Evolutionary conservation across 2,329 filamentous ascomycete genomes (phyloP), one percentile per base, ranked within the genome.

Genomic region (Aspergillus piperis): DNA sequence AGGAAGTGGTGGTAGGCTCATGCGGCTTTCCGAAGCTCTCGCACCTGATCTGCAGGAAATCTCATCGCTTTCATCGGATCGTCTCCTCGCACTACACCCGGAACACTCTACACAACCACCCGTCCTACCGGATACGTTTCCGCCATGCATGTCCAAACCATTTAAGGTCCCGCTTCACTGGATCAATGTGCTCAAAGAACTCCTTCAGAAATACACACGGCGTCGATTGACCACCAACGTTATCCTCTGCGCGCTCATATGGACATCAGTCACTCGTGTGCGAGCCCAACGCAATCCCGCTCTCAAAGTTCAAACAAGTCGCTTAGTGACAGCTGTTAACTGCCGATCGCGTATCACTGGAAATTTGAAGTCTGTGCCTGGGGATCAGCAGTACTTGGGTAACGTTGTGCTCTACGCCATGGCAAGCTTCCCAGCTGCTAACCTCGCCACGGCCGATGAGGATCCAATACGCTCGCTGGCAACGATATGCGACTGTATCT

Each of bases 161-260:
- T 62, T 55, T 15, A 32, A 15, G 0, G 55, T 62, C 17, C 21
- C 54, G 1, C 21, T 52, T 3, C 58, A 56, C 36, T 55, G 47
- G 54, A 51, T 58, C 27, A 32, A 38, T 4, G 27, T 17, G 3
- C 44, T 62, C 2, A 54, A 54, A 25, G 23, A 47, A 1, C 10
- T 58, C 0, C n/a, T 52, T 10, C 23, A n/a, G 7, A 57, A 56
- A 19, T 42, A 57, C 8, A 58, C 49, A 3, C 25, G 38, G 2
- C 30, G 21, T 5, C 4, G 41, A 21, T 58, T 25, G 10, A 56
- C 53, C 2, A 63, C 58, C 38, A 61, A 64, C 19, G 44, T 54
- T 5, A 6, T 64, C 15, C n/a, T 63, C 5, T 50, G 50, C 44
- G 58, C 63, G 8, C 63, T 64, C 5, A 42, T 63, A 50, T 63